These are phyloP conservation scores for Fusarium duplospermum DNA, from an alignment of 2,329 filamentous ascomycete species.

Conservation along the genomic window DNA sequence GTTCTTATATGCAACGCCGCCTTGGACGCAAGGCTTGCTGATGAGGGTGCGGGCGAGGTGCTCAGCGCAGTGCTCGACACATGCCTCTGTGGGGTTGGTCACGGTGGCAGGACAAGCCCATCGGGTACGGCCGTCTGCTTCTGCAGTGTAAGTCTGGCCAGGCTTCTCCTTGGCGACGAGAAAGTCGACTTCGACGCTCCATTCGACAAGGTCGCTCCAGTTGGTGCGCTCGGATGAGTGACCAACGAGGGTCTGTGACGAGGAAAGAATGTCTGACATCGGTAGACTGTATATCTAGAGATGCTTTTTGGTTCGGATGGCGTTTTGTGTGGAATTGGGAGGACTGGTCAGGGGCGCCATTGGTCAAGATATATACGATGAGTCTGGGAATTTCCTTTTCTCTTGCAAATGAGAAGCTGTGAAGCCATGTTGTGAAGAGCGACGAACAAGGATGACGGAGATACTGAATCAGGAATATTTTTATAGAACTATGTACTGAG, in stretches of 20 bases:
- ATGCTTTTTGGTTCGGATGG: not conserved
- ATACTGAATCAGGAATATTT: not conserved
- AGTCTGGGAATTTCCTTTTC: not conserved
- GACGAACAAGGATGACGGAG: not conserved
- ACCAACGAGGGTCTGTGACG: not conserved
- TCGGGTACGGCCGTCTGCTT: not conserved
- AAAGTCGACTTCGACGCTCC: slow-evolving; percentile 40
- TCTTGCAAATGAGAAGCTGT: not conserved
- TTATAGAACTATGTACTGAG: not conserved
- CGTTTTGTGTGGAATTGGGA: not conserved
- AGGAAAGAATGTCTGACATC: not conserved
- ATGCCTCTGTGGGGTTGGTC: slow-evolving; percentile 13
- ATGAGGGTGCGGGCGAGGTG: not conserved
- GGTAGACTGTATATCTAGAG: not conserved
- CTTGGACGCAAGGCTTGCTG: not conserved
- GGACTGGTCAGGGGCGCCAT: not conserved
- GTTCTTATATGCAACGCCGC: slow-evolving; percentile 17
- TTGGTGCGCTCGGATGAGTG: not conserved
- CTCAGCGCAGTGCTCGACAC: slow-evolving; percentile 21
- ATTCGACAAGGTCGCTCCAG: slow-evolving; percentile 16
- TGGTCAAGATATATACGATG: not conserved
- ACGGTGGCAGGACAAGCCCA: slow-evolving; percentile 35
- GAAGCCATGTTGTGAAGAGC: slow-evolving; percentile 3
- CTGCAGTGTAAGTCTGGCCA: slow-evolving; percentile 1
- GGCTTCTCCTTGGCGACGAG: slow-evolving; percentile 36